Conservation (phyloP, 1,284 basidiomycete species). For the Fistulinella cinereoalba region DNA sequence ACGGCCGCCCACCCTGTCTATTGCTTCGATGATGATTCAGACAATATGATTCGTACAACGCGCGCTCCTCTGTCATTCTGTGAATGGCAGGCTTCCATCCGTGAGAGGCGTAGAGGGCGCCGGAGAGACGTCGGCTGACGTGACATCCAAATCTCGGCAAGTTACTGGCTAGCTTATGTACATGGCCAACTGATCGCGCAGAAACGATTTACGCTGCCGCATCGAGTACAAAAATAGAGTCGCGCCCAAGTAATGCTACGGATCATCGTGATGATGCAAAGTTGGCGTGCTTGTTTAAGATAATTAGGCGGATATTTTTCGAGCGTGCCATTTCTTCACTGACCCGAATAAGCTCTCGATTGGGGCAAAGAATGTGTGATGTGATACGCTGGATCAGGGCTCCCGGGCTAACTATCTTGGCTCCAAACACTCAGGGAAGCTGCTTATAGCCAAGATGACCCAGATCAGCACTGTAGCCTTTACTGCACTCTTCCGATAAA, state of each 20-base stretch:
- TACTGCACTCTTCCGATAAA: conserved; percentile 29
- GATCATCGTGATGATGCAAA: conserved; percentile 15
- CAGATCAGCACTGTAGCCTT: conserved; percentile 17
- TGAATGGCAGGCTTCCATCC: conserved; percentile 2
- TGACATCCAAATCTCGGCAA: conserved; percentile 12
- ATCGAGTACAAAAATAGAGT: neutral
- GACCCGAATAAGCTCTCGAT: conserved; percentile 11
- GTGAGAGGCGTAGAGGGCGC: conserved; percentile 17
- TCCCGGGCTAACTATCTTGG: conserved; percentile 23
- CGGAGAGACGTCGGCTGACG: conserved; percentile 9
- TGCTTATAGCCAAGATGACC: conserved; percentile 23
- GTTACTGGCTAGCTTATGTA: conserved; percentile 1
- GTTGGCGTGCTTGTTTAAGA: neutral
- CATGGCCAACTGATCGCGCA: neutral
- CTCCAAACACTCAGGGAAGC: conserved; percentile 26
- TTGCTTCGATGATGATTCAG: conserved; percentile 13
- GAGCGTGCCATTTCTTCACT: neutral
- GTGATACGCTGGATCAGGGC: conserved; percentile 24
- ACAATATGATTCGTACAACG: neutral
- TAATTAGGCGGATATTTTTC: neutral
- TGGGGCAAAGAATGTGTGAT: conserved; percentile 14
- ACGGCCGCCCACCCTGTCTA: conserved; percentile 9
- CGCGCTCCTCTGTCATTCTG: conserved; percentile 5
- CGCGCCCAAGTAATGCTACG: neutral
- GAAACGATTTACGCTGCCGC: conserved; percentile 5